These are phyloP conservation scores for Whalleya microplaca DNA, from an alignment of 2,329 filamentous ascomycete species.

Conservation along the genomic window DNA sequence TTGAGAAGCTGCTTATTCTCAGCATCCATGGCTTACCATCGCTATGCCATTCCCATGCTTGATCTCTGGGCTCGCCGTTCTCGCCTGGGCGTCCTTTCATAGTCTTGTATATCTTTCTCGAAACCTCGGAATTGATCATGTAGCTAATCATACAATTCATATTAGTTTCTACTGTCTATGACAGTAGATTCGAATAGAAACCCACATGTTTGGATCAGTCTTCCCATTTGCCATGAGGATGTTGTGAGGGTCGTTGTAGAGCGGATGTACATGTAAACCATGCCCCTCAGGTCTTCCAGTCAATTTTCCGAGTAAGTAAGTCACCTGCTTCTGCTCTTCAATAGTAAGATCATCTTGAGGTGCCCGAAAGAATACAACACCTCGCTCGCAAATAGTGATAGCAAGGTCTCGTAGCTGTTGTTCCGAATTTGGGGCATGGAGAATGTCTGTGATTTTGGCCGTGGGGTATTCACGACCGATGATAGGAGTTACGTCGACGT, in stretches of 20 bases:
- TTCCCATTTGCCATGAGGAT: conserved; percentile 42
- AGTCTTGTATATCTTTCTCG: conserved; percentile 42
- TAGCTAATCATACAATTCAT: conserved; percentile 32
- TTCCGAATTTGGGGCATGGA: conserved; percentile 34
- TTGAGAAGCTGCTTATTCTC: too few species aligned
- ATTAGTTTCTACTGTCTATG: neutral
- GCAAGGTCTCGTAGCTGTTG: conserved; percentile 39
- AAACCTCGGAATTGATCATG: conserved; percentile 41
- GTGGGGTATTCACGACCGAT: conserved; percentile 40
- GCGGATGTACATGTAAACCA: conserved; percentile 38
- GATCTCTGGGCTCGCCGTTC: conserved; percentile 36
- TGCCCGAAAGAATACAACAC: conserved; percentile 38
- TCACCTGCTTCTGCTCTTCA: conserved; percentile 39
- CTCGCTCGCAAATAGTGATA: conserved; percentile 41
- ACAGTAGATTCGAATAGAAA: neutral
- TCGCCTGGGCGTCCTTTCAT: conserved; percentile 36
- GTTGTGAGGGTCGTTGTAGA: conserved; percentile 43
- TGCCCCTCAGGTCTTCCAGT: conserved; percentile 37
- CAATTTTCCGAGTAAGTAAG: conserved; percentile 37
- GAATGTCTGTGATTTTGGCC: conserved; percentile 38
- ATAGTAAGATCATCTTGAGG: conserved; percentile 38
- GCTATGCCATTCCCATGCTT: conserved; percentile 41
- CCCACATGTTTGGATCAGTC: conserved; percentile 42
- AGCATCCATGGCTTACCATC: conserved; percentile 31
- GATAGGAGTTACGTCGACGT: conserved; percentile 38